Conservation (phyloP, 1,284 basidiomycete genomes). For the Leccinum pachyderme region DNA sequence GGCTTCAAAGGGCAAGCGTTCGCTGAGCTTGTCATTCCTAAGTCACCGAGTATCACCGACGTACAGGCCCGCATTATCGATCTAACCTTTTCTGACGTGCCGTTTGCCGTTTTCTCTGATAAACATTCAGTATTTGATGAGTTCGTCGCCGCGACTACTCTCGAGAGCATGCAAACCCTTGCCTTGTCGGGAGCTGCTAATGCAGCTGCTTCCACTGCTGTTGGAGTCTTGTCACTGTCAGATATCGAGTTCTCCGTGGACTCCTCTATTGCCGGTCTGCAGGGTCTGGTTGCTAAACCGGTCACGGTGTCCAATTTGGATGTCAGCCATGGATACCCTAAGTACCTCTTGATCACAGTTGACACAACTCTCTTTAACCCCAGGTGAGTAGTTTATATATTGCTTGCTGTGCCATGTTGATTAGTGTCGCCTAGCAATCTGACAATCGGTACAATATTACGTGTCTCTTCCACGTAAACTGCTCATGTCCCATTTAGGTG, state of each 20-base stretch:
- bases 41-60: constrained; percentile 60
- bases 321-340: constrained; percentile 66
- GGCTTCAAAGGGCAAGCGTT: constrained; percentile 55
- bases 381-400: constrained; percentile 40
- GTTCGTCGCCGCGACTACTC: constrained; percentile 69
- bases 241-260: constrained; percentile 66
- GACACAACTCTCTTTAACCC: constrained; percentile 59
- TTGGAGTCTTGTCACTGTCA: constrained; percentile 62
- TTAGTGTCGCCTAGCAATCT: constrained; percentile 49
- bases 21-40: constrained; percentile 63
- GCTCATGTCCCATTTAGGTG: constrained; percentile 36
- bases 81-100: constrained; percentile 59
- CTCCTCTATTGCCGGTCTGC: constrained; percentile 63
- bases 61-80: constrained; percentile 62
- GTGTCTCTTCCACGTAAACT: background rate
- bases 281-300: constrained; percentile 64
- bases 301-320: constrained; percentile 61
- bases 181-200: constrained; percentile 59
- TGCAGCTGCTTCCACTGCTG: constrained; percentile 64
- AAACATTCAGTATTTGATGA: constrained; percentile 56
- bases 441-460: constrained; percentile 51
- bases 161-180: constrained; percentile 49
- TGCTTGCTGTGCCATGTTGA: background rate
- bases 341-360: constrained; percentile 73
- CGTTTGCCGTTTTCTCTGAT: constrained; percentile 56